phyloP scores from a whole-genome alignment of 345 rosid species.

The Salix udensis region DNA sequence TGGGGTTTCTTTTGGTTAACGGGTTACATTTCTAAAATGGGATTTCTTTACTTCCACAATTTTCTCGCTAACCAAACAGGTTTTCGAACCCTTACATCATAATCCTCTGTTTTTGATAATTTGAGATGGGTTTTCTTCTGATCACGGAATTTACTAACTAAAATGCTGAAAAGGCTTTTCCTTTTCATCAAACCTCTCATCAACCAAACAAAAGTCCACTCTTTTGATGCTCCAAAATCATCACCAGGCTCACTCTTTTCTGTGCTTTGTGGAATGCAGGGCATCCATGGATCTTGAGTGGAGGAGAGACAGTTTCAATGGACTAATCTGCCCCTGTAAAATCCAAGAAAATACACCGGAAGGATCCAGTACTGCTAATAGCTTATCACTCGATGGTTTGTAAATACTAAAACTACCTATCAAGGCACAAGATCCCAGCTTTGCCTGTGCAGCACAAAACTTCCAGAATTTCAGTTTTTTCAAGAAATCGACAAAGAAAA shows the following conservation, averaged over 20 bases:
- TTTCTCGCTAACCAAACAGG: not conserved
- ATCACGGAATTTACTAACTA: not conserved
- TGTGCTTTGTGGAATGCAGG: slow-evolving; percentile 2
- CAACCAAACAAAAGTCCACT: not conserved
- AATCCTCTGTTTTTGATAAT: too few relatives aligned
- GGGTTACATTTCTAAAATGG: not conserved
- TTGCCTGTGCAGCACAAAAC: not conserved
- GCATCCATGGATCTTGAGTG: slow-evolving; percentile 23
- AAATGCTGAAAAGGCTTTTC: not conserved
- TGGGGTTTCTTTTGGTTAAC: not conserved
- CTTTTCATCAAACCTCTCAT: not conserved
- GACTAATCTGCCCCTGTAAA: slow-evolving; percentile 14
- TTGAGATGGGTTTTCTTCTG: not conserved
- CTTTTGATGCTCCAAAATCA: not conserved
- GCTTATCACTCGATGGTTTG: slow-evolving; percentile 6
- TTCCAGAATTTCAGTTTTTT: slow-evolving; percentile 20
- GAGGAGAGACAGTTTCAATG: slow-evolving; percentile 11
- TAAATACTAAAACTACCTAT: slow-evolving; percentile 9
- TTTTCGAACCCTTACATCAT: not conserved
- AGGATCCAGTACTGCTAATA: not conserved
- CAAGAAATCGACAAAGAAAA: not conserved
- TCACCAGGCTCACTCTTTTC: not conserved
- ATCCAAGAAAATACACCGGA: not conserved
- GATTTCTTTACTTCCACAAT: not conserved
- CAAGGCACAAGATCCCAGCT: not conserved